Base-by-base conservation (phyloP, 192 early-diverging fungal genomes). In the Irineochytrium annulatum region DNA sequence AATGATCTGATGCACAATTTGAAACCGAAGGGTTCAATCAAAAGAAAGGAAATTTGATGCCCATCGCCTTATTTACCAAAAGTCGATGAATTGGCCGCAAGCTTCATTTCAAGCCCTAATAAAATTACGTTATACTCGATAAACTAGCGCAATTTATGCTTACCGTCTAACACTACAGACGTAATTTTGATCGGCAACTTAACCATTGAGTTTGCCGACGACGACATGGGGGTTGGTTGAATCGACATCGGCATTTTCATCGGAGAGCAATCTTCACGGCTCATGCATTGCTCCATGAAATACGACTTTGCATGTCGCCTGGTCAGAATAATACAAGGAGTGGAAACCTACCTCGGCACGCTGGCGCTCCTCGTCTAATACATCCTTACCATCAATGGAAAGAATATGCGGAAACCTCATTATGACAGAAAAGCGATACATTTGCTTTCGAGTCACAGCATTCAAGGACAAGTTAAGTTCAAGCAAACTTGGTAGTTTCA, bases 101-200 rank as follows among this genome's bases (percentile, higher is more conserved):
- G 66, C 41, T 71, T 77, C 75, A 77, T 77, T 49, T 77, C 75
- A 28, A 77, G 54, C 3, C 75, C 75, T 77, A 43, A 46, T 6
- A 0, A 17, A 44, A 44, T 58, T 0, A 22, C 19, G 41, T 20
- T 54, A 16, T 28, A 2, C 4, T 11, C 14, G 16, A 30, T 13
- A 29, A 17, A n/a, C 34, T 52, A 35, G 32, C 31, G 34, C 34
- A 11, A 22, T 6, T n/a, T 53, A 2, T 44, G 3, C 52, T 34
- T 60, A 78, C 80, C 80, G 62, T 82, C 80, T 16, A 82, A 60
- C 3, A 82, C 80, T 0, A 82, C 80, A 3, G 77, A 79, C 1
- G 76, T 68, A 16, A 82, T 82, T 62, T 79, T 74, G 39, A 82
- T 74, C 6, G 80, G 72, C 16, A 72, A 51, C 52, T 82, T 82